Evolutionary conservation across 1,139 yeast genomes (phyloP), one percentile per base, ranked within the genome.

Genomic region (Zhuliangozyma parablackwelliae): DNA sequence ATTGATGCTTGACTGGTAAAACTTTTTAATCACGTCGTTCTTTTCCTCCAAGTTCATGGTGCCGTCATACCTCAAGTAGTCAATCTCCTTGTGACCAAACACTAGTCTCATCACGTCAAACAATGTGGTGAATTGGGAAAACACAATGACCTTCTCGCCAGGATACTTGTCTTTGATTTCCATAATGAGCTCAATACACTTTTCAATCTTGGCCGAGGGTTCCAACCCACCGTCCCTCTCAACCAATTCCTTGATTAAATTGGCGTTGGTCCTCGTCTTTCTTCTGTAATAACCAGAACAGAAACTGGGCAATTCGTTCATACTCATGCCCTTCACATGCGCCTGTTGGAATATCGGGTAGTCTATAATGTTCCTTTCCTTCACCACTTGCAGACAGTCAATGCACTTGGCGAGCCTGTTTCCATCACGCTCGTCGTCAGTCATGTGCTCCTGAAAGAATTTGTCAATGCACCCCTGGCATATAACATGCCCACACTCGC

Each of bases 41-140:
- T 94, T 82, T 13, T 68, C 69, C 27, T 72, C 76, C 2, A 87
- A 70, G 40, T 69, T 67, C 96, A 90, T 84, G 5, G 82, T 67
- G 9, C 97, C 97, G 51, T 86, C 92, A 57, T 87, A 90, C 36
- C 88, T 65, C 36, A 88, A 63, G 51, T 63, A 78, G 2, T 63
- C 63, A 21, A 82, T 69, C 1, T 68, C 58, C 23, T 70, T 60
- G 12, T 69, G 61, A 5, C 63, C 60, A 23, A 92, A 64, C 12
- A 80, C 75, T 33, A 80, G 63, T 33, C 75, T 72, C 55, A 92
- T 59, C 26, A 92, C 58, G 43, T 84, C 92, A 54, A 92, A 82
- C 50, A 86, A 73, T 1, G 82, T 65, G 2, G 94, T 83, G 59
- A 92, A 92, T 48, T 88, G 96, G 1, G 96, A 84, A 51, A 92